Evolutionary conservation across 345 rosid genomes (phyloP).

Genomic region (Viola odorata): DNA sequence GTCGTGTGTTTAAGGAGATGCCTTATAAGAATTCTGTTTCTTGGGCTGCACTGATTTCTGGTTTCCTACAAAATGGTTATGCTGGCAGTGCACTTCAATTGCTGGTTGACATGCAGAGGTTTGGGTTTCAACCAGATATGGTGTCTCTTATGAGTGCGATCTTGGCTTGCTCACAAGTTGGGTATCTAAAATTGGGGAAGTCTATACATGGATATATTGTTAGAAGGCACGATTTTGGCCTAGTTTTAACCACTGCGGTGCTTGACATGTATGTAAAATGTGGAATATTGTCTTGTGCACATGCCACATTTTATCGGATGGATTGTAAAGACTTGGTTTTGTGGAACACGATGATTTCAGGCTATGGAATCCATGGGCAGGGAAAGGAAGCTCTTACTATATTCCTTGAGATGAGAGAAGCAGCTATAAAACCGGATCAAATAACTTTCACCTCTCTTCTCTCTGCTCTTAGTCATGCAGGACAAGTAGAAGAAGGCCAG

Average conservation of each 20-base stretch:
- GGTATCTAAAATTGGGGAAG: slow-evolving; percentile 50
- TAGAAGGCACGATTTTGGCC: slow-evolving; percentile 41
- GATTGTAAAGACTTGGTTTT: slow-evolving; percentile 45
- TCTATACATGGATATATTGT: slow-evolving; percentile 47
- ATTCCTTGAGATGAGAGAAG: slow-evolving; percentile 44
- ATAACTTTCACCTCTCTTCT: slow-evolving; percentile 67
- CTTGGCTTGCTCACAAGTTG: slow-evolving; percentile 50
- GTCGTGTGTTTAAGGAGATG: slow-evolving; percentile 39
- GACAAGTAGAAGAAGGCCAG: slow-evolving; percentile 54
- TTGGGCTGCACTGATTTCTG: slow-evolving; percentile 61
- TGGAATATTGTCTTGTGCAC: slow-evolving; percentile 43
- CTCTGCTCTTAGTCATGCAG: slow-evolving; percentile 70
- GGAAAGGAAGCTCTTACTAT: slow-evolving; percentile 56
- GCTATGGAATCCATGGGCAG: slow-evolving; percentile 65
- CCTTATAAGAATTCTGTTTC: slow-evolving; percentile 39
- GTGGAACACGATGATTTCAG: slow-evolving; percentile 66
- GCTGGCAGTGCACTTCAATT: slow-evolving; percentile 37
- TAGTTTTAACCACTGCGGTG: slow-evolving; percentile 44
- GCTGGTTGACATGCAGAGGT: slow-evolving; percentile 48
- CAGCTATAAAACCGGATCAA: slow-evolving; percentile 46
- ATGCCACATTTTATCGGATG: slow-evolving; percentile 40
- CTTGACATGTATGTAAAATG: slow-evolving; percentile 76
- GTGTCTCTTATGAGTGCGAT: slow-evolving; percentile 54
- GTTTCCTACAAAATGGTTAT: slow-evolving; percentile 61
- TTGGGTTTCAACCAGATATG: slow-evolving; percentile 44